phyloP scores from a whole-genome alignment of 257 asterid genomes.

The Verbascum thapsus region DNA sequence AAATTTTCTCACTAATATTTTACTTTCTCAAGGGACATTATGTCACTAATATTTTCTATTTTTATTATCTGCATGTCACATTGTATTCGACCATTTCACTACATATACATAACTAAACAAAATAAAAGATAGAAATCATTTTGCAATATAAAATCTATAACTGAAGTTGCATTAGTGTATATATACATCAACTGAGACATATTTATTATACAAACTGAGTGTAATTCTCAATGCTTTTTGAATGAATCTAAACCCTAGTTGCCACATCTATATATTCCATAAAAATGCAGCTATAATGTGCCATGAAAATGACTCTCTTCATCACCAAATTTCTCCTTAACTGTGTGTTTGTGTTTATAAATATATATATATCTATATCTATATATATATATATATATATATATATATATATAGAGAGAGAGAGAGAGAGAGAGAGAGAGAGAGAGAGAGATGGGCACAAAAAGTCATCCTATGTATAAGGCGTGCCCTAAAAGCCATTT shows the following conservation, averaged over 20 bases:
- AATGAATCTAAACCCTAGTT: constrained; percentile 15
- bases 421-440: constrained; percentile 19
- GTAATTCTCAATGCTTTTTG: background rate
- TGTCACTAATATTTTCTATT: no score
- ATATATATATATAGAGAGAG: background rate
- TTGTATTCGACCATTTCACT: no score
- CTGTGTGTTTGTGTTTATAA: background rate
- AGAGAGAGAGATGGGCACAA: background rate
- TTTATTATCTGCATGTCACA: no score
- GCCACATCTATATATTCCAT: constrained; percentile 21
- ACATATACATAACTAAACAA: no score
- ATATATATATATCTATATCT: no score
- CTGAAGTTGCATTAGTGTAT: background rate
- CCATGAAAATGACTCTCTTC: constrained; percentile 28
- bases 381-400: background rate
- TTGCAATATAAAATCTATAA: background rate
- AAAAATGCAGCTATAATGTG: constrained; percentile 24
- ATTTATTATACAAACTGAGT: background rate
- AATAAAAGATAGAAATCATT: no score
- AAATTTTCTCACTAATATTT: no score
- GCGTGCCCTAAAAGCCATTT: constrained; percentile 50
- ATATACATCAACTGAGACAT: background rate
- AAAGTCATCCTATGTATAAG: constrained; percentile 28
- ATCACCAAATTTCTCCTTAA: background rate
- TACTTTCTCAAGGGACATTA: no score